Evolutionary conservation across 2,329 filamentous ascomycete species (phyloP), one percentile per base, ranked within the genome.

Genomic region (Fusarium sp.): DNA sequence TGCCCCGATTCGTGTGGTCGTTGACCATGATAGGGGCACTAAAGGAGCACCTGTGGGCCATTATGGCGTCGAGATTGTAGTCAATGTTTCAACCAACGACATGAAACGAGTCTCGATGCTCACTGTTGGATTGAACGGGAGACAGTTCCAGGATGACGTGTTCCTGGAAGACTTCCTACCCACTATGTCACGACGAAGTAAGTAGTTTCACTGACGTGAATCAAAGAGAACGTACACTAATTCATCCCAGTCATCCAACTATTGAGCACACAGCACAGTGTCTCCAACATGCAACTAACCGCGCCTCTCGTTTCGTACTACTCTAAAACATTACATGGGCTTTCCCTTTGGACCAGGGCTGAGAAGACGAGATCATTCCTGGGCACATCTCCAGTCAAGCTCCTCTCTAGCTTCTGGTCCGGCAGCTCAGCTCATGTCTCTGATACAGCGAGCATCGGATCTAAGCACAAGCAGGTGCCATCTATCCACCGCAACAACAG

Each of bases 341-440:
- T 98, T 27, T 89, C 88, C 56, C 86, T 94, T 45, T 86, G 90
- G 22, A 86, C 90, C 35, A 89, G 92, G 45, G 87, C 89, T 0
- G 90, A 92, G 78, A 93, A 90, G 80, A 89, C 90, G 12, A 89
- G 89, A 64, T 91, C 91, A 1, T 94, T 94, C 79, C 88, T 96
- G 11, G 91, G 91, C 6, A 90, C 92, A n/a, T 98, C 95, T 1
- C 95, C 96, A 0, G 94, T 97, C 57, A 98, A 98, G 81, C 88
- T 98, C 79, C 86, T 98, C 17, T 97, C 95, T 0, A 97, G 89
- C 79, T 90, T 98, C 63, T 90, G 97, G 77, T 89, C 90, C 37
- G 90, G 90, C 27, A 89, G 87, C 65, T 87, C 87, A 37, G 85
- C 84, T 61, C 87, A 85, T 70, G 84, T 74, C 2, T 65, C 76